A percentile compares a stretch with the other conserved stretches of the same genome.
phyloP scores from a whole-genome alignment of 768 basidiomycete genomes.

The Hydnomerulius pinastri region DNA sequence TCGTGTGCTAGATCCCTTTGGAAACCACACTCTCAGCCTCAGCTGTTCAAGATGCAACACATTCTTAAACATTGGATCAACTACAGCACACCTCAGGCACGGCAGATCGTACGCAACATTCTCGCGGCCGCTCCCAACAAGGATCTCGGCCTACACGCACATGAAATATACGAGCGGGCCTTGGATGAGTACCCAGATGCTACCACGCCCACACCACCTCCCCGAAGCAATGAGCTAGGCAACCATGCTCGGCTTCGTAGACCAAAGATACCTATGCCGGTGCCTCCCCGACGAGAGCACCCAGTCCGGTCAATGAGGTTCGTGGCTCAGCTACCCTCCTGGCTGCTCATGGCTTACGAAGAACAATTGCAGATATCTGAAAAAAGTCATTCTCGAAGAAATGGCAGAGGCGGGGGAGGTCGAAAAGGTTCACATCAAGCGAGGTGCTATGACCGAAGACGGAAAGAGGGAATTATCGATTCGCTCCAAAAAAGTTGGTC shows the following conservation, averaged over 20 bases:
- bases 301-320: conserved; percentile 20
- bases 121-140: conserved; percentile 4
- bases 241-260: not conserved
- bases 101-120: conserved; percentile 8
- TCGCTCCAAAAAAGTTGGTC: conserved; percentile 1
- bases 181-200: conserved; percentile 7
- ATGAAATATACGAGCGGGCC: conserved; percentile 17
- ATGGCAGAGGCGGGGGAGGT: conserved; percentile 16
- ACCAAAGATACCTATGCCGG: not conserved
- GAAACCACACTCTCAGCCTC: not conserved
- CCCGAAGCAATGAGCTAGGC: not conserved
- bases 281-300: conserved; percentile 15
- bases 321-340: not conserved
- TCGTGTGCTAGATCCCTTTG: too few species aligned
- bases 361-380: conserved; percentile 20
- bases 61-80: conserved; percentile 4
- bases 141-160: conserved; percentile 10
- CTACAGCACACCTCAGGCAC: conserved; percentile 5
- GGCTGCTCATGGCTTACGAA: not conserved
- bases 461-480: not conserved
- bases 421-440: conserved; percentile 18
- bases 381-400: conserved; percentile 22
- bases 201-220: not conserved
- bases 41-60: not conserved
- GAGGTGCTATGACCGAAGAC: conserved; percentile 8